These are phyloP conservation scores for Aspergillus bertholletiae DNA, from an alignment of 495 filamentous ascomycete genomes.

Conservation along the genomic window DNA sequence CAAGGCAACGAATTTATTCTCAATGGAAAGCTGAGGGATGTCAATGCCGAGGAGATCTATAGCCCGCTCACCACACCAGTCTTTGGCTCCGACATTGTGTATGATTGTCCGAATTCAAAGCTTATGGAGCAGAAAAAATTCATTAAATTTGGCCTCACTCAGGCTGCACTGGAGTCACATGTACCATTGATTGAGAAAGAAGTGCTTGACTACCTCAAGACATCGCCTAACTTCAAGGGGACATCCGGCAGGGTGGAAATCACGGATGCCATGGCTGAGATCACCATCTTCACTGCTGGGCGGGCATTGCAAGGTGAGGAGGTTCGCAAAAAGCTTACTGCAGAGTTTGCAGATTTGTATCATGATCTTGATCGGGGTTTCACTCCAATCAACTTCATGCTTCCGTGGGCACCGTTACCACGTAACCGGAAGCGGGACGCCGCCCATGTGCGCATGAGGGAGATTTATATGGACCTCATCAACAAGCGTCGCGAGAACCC, in stretches of 20 bases:
- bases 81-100: constrained; percentile 82
- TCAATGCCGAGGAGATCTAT: constrained; percentile 81
- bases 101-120: constrained; percentile 83
- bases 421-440: constrained; percentile 75
- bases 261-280: constrained; percentile 68
- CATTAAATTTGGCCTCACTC: constrained; percentile 80
- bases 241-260: constrained; percentile 62
- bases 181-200: constrained; percentile 77
- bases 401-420: constrained; percentile 83
- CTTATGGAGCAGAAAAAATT: constrained; percentile 88
- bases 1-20: constrained; percentile 84
- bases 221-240: constrained; percentile 63
- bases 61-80: constrained; percentile 78
- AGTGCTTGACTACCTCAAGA: constrained; percentile 65
- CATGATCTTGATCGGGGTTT: constrained; percentile 87
- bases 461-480: constrained; percentile 77
- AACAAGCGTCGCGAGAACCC: constrained; percentile 51
- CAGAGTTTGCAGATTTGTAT: constrained; percentile 65
- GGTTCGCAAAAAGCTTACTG: constrained; percentile 66
- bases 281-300: constrained; percentile 82
- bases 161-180: constrained; percentile 70
- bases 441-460: constrained; percentile 70
- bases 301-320: constrained; percentile 78
- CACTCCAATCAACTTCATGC: constrained; percentile 77
- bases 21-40: constrained; percentile 78